phyloP scores from a whole-genome alignment of 768 basidiomycete species.

The Boletus reticulatus region DNA sequence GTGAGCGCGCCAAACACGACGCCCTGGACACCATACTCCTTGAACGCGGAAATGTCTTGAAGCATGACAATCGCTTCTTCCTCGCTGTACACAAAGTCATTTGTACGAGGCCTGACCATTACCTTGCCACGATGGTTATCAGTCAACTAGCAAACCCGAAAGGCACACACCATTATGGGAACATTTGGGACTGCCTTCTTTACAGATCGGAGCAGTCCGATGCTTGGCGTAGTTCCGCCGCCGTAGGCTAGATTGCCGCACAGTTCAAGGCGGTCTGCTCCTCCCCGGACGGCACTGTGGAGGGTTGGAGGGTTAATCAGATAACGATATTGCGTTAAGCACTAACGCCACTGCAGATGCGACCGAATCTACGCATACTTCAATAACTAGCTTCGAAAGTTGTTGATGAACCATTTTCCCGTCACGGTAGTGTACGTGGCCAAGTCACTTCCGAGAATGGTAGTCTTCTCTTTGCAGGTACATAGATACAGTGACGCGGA shows the following conservation, averaged over 20 bases:
- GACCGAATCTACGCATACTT: conserved; percentile 78
- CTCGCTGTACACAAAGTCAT: conserved; percentile 74
- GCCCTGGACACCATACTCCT: conserved; percentile 53
- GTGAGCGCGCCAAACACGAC: conserved; percentile 68
- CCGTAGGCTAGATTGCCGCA: conserved; percentile 69
- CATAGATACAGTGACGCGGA: no score
- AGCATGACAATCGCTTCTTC: conserved; percentile 71
- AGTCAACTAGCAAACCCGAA: background rate
- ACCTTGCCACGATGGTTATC: conserved; percentile 39
- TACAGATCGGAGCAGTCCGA: conserved; percentile 68
- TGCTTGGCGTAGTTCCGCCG: conserved; percentile 79
- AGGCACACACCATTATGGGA: conserved; percentile 68
- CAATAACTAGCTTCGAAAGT: conserved; percentile 32
- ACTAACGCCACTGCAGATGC: conserved; percentile 67
- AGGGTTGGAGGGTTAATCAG: conserved; percentile 2
- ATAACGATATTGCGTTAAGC: background rate
- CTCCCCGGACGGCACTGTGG: conserved; percentile 63
- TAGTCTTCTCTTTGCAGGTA: background rate
- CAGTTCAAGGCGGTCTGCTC: conserved; percentile 75
- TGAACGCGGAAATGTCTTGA: conserved; percentile 67
- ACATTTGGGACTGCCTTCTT: conserved; percentile 45
- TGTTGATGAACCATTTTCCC: conserved; percentile 9
- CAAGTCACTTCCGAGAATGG: conserved; percentile 7
- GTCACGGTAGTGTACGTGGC: background rate
- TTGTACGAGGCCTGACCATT: conserved; percentile 78